Base-by-base conservation (phyloP, 352 stramenopile genomes). In the Lagenidium giganteum region DNA sequence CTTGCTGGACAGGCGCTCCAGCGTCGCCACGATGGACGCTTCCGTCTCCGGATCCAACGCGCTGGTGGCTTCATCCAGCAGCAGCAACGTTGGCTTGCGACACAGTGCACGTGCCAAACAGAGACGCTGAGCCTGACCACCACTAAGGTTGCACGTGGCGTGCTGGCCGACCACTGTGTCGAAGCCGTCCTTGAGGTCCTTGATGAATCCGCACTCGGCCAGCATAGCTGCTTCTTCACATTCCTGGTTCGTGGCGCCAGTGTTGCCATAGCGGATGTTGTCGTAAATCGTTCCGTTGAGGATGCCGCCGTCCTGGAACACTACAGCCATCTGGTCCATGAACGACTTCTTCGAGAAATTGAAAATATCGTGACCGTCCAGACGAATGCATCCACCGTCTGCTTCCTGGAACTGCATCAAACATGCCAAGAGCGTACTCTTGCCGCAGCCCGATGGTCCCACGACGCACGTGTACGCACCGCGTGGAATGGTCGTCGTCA, bases 381-480 rank as follows among this genome's bases (percentile, higher is more conserved):
- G 42, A 24, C 70, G 64, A 29, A 89, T 89, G 42, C 69, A 80
- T 30, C 75, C 74, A 13, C 72, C 68, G 43, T 83, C 74, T 6
- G 74, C 70, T 27, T 85, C 69, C 54, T 86, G 70, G 47, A 89
- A 89, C 61, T 85, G 73, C 76, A 89, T 85, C 51, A 89, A 49
- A 37, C 71, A 85, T 23, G 71, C 72, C 42, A 89, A 30, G 16
- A 89, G 40, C 35, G 76, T 89, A 68, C 74, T 85, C 57, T 89
- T 89, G 45, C 74, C 76, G 44, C 74, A 87, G 22, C 76, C 76
- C 33, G 73, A 87, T 13, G 76, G 71, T 0, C 76, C 76, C 0
- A 87, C 73, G 27, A 89, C 63, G 16, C 76, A 89, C 18, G 70
- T 77, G 64, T 87, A 89, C 9, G 72, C 65, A 14, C 76, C 76